Percentiles rank a stretch among this genome's conserved stretches.
phyloP scores from a whole-genome alignment of 2,329 filamentous ascomycete genomes.

The Sporothrix pseudoabietina region DNA sequence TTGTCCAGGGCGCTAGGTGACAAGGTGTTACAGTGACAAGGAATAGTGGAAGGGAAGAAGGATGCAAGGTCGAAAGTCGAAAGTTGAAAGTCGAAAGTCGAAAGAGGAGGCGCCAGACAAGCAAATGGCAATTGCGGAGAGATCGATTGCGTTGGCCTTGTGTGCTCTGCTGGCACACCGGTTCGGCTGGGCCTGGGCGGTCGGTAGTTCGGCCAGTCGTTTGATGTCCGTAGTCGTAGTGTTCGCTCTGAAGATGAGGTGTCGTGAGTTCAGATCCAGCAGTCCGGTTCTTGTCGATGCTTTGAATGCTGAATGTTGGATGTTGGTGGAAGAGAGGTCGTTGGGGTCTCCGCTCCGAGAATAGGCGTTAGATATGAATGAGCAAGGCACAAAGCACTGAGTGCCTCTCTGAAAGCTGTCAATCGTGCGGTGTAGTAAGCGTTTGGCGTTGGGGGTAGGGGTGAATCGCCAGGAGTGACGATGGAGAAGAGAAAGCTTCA shows the following conservation, averaged over 20 bases:
- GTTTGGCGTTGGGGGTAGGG: background rate
- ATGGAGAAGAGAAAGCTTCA: background rate
- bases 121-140: constrained; percentile 11
- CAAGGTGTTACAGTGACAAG: background rate
- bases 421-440: constrained; percentile 8
- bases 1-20: background rate
- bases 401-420: background rate
- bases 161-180: background rate
- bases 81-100: background rate
- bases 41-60: background rate
- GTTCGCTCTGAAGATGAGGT: background rate
- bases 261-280: background rate
- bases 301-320: background rate
- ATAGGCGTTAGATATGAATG: constrained; percentile 20
- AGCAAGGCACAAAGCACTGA: background rate
- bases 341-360: constrained; percentile 12
- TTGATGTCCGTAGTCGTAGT: background rate
- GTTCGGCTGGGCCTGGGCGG: background rate
- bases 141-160: background rate
- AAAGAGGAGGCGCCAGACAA: background rate
- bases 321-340: background rate
- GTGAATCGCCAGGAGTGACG: background rate
- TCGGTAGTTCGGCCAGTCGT: background rate
- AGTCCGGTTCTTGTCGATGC: background rate
- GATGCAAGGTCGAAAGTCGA: background rate